phyloP scores from a whole-genome alignment of 2,329 filamentous ascomycete species.

The Periglandula ipomoeae region DNA sequence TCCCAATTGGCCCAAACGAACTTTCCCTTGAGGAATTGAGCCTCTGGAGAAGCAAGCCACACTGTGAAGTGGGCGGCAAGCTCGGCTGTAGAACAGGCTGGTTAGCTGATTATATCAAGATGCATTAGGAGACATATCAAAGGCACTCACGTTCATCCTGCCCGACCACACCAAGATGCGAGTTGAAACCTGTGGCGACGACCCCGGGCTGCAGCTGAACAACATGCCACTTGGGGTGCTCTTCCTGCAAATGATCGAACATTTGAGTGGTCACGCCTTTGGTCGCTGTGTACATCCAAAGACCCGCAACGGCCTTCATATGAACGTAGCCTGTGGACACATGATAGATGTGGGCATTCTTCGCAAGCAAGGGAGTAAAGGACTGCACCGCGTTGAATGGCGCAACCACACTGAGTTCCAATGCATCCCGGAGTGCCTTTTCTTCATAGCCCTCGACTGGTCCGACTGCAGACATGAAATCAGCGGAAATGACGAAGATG shows the following conservation, averaged over 20 bases:
- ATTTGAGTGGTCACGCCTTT: not conserved
- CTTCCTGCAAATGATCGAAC: not conserved
- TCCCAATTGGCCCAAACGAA: constrained; percentile 27
- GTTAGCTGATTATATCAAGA: not conserved
- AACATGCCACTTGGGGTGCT: not conserved
- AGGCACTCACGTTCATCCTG: not conserved
- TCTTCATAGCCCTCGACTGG: constrained; percentile 12
- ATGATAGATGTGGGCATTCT: not conserved
- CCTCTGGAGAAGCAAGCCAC: constrained; percentile 9
- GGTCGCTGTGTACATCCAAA: not conserved
- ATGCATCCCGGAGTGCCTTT: constrained; percentile 17
- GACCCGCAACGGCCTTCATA: not conserved
- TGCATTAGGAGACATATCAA: not conserved
- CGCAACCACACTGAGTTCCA: constrained; percentile 17
- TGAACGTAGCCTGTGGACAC: not conserved
- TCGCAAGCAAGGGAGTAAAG: constrained; percentile 4
- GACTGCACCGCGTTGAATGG: constrained; percentile 13
- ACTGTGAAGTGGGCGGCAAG: not conserved
- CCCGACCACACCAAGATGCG: not conserved
- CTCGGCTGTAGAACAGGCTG: not conserved
- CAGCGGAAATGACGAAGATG: constrained; percentile 21
- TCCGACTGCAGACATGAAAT: constrained; percentile 11
- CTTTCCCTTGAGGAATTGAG: constrained; percentile 23
- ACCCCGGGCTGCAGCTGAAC: not conserved
- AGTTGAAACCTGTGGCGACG: not conserved